Conservation (phyloP, 345 rosid genomes). For the Mallotus nudiflorus region DNA sequence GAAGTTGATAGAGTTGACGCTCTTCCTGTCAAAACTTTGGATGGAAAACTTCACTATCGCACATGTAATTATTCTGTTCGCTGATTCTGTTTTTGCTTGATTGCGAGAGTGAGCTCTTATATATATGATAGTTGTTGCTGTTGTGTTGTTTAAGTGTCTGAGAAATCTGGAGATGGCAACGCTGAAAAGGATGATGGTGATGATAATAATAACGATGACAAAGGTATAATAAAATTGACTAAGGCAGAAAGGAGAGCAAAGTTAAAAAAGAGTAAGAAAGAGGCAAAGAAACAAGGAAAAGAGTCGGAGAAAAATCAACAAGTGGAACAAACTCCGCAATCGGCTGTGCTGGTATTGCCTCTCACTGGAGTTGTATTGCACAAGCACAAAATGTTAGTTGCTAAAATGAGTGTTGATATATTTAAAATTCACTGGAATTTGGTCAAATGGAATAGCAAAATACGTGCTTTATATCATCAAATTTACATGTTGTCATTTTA, state of each 20-base stretch:
- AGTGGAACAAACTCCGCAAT: conserved; percentile 59
- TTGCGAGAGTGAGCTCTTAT: not conserved
- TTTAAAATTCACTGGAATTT: not conserved
- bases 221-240: conserved; percentile 43
- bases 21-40: conserved; percentile 81
- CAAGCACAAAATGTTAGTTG: not conserved
- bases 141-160: conserved; percentile 38
- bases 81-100: not conserved
- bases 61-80: conserved; percentile 35
- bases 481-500: not conserved
- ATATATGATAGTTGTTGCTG: too few relatives aligned
- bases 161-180: conserved; percentile 19
- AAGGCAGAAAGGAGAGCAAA: conserved; percentile 83
- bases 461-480: too few relatives aligned
- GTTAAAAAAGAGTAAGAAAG: conserved; percentile 72
- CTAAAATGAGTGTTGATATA: too few relatives aligned
- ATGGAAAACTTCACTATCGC: conserved; percentile 68
- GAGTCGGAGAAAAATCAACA: conserved; percentile 40
- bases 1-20: conserved; percentile 72
- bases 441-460: too few relatives aligned
- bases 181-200: conserved; percentile 30
- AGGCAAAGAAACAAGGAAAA: conserved; percentile 66
- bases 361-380: not conserved
- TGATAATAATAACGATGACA: conserved; percentile 34
- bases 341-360: conserved; percentile 66